A percentile compares a stretch with the other conserved stretches of the same genome.
phyloP scores from a whole-genome alignment of 2,329 filamentous ascomycete genomes.

The Diplocarpon mali region DNA sequence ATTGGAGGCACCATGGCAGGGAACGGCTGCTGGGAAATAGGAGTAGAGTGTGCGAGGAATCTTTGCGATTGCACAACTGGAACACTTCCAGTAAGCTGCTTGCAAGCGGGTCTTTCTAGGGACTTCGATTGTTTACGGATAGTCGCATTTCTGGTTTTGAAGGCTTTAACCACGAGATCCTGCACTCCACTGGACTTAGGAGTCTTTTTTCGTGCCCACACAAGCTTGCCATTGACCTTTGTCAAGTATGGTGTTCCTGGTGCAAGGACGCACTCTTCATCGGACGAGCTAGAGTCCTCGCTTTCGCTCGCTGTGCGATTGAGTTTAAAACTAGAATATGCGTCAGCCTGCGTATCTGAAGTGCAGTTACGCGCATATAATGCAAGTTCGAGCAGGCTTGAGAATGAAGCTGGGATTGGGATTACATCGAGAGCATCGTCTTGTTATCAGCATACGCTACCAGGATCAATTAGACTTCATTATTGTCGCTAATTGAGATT shows the following conservation, averaged over 20 bases:
- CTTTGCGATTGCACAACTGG: slow-evolving; percentile 9
- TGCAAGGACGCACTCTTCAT: slow-evolving; percentile 11
- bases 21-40: slow-evolving; percentile 10
- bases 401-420: neutral
- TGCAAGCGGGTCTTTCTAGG: slow-evolving; percentile 1
- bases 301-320: slow-evolving; percentile 1
- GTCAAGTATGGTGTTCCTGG: slow-evolving; percentile 21
- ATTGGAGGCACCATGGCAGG: neutral
- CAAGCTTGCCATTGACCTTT: slow-evolving; percentile 23
- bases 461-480: neutral
- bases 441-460: no score
- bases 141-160: slow-evolving; percentile 9
- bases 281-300: neutral
- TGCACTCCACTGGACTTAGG: slow-evolving; percentile 11
- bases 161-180: slow-evolving; percentile 18
- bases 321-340: slow-evolving; percentile 11
- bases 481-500: no score
- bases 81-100: slow-evolving; percentile 10
- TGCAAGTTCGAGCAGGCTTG: no score
- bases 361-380: no score
- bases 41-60: slow-evolving; percentile 1
- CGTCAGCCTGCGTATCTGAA: no score
- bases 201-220: slow-evolving; percentile 21
- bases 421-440: slow-evolving; percentile 2
- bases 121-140: slow-evolving; percentile 14